Evolutionary conservation across 2,329 filamentous ascomycete species (phyloP), one percentile per base, ranked within the genome.

Genomic region (Nothophaeocryptopus gaeumannii): DNA sequence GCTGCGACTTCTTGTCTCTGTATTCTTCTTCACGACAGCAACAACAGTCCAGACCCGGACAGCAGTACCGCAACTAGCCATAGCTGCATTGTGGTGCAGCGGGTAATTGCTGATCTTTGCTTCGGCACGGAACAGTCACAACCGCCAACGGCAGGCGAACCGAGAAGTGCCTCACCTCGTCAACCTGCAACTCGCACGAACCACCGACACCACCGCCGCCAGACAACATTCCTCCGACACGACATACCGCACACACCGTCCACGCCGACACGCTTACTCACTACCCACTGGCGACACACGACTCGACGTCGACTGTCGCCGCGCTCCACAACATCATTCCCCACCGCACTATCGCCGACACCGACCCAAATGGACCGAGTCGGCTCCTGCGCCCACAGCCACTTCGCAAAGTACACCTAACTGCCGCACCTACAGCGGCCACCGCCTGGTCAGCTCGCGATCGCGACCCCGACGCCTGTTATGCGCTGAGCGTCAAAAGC

Each of bases 381-480:
- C 72, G 71, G 72, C 68, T 67, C 70, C 66, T 64, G 66, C 70
- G 68, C 67, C 39, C 45, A 45, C 46, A 48, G 42, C 32, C 67
- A 68, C 70, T 70, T 64, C 70, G 67, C 74, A 72, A 74, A 74
- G 72, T 73, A 74, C 68, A 79, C 80, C 71, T 83, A 80, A 81
- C 78, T 73, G 73, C 69, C 68, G 46, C 35, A 45, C 14, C 39
- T 14, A 26, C 45, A 43, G 38, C 45, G 47, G 45, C 45, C 43
- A 37, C 47, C 30, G 34, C 30, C 34, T 44, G 37, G 33, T 47
- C 43, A 26, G 45, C 43, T 37, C 50, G 37, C 50, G 47, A 39
- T 53, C 50, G 53, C 52, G 45, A 44, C 39, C 39, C 36, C 51
- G 51, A 47, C 57, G 55, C 54, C 53, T 52, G 50, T 44, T 63